phyloP scores from a whole-genome alignment of 2,329 filamentous ascomycete genomes.

The Volutella citrinella region DNA sequence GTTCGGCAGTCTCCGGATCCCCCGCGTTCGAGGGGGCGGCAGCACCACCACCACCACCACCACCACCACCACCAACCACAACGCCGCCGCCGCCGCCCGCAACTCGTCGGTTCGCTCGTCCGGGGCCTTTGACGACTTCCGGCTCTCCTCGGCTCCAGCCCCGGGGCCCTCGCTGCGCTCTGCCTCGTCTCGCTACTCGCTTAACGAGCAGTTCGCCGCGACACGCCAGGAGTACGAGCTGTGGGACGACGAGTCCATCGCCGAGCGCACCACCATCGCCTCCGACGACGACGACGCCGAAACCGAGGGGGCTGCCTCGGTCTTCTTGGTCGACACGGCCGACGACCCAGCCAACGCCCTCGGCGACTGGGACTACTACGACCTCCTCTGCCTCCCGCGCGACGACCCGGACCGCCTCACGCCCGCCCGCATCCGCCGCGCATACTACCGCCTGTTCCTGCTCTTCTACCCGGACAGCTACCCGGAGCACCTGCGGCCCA shows the following conservation, averaged over 20 bases:
- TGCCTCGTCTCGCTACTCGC: conserved; percentile 42
- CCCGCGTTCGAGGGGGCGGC: conserved; percentile 18
- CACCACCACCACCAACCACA: conserved; percentile 13
- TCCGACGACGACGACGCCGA: conserved; percentile 21
- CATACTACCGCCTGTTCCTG: conserved; percentile 43
- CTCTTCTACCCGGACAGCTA: conserved; percentile 44
- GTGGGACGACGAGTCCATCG: conserved; percentile 46
- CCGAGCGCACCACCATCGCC: conserved; percentile 30
- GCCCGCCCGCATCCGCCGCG: conserved; percentile 37
- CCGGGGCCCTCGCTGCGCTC: conserved; percentile 29
- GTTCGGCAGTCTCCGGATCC: conserved; percentile 28
- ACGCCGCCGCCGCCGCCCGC: conserved; percentile 9
- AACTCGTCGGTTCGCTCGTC: conserved; percentile 25
- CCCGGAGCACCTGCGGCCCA: conserved; percentile 34
- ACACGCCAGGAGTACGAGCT: conserved; percentile 46
- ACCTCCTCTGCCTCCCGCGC: conserved; percentile 42
- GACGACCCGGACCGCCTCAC: conserved; percentile 22
- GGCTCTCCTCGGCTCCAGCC: conserved; percentile 14
- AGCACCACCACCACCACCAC: neutral
- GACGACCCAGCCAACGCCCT: conserved; percentile 1
- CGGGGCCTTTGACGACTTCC: conserved; percentile 19
- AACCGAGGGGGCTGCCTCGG: conserved; percentile 10
- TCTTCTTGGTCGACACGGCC: conserved; percentile 11
- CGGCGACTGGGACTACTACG: conserved; percentile 38
- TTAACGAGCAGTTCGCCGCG: conserved; percentile 46